phyloP scores from a whole-genome alignment of 2,329 filamentous ascomycete species.

The Sordariomycetes sp. region DNA sequence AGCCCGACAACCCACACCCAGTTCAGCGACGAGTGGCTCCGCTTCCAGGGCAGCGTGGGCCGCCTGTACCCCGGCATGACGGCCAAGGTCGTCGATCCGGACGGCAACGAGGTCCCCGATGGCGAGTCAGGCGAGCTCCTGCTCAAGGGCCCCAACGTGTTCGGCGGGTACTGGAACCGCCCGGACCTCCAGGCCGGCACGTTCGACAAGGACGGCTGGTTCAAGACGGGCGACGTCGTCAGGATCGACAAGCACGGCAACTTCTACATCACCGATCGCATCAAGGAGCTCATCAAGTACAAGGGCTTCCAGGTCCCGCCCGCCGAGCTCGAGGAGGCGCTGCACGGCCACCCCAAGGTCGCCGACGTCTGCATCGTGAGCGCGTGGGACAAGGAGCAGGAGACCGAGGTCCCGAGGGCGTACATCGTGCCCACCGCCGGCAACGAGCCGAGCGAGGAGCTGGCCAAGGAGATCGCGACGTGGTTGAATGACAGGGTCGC shows the following conservation, averaged over 20 bases:
- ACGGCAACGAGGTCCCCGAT: constrained; percentile 43
- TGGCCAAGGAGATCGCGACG: constrained; percentile 21
- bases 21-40: constrained; percentile 66
- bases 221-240: constrained; percentile 84
- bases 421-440: constrained; percentile 27
- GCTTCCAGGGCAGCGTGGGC: constrained; percentile 69
- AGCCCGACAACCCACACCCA: constrained; percentile 71
- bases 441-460: constrained; percentile 20
- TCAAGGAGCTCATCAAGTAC: constrained; percentile 55
- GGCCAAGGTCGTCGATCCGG: constrained; percentile 67
- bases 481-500: constrained; percentile 49
- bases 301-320: constrained; percentile 64
- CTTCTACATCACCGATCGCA: constrained; percentile 84
- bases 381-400: constrained; percentile 45
- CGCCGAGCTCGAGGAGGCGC: constrained; percentile 50
- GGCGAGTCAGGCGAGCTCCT: constrained; percentile 61
- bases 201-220: constrained; percentile 71
- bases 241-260: constrained; percentile 69
- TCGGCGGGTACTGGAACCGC: constrained; percentile 70
- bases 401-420: constrained; percentile 57
- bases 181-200: constrained; percentile 60
- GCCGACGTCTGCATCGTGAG: constrained; percentile 58
- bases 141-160: constrained; percentile 72
- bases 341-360: constrained; percentile 33
- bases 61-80: constrained; percentile 69